phyloP scores from a whole-genome alignment of 768 basidiomycete genomes.

The Collybia mongolica region DNA sequence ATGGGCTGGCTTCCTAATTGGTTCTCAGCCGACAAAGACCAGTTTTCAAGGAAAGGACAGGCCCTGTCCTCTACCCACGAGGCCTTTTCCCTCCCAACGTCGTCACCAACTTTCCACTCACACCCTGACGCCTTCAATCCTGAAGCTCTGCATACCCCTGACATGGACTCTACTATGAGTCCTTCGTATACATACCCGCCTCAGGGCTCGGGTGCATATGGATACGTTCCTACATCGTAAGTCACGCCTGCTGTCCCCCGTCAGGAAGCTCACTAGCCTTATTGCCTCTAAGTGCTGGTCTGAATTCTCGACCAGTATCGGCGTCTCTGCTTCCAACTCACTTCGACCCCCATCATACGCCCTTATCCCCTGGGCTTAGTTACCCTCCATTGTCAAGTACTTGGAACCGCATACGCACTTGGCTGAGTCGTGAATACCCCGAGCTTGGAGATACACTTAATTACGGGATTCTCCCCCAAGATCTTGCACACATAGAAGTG shows the following conservation, averaged over 20 bases:
- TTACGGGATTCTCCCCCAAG: slow-evolving; percentile 79
- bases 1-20: slow-evolving; percentile 79
- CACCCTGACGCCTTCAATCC: slow-evolving; percentile 63
- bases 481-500: slow-evolving; percentile 79
- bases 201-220: slow-evolving; percentile 53
- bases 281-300: slow-evolving; percentile 27
- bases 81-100: slow-evolving; percentile 83
- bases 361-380: slow-evolving; percentile 35
- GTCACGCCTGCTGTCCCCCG: slow-evolving; percentile 15
- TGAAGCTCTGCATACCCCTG: slow-evolving; percentile 49
- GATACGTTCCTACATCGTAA: slow-evolving; percentile 61
- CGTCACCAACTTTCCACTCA: slow-evolving; percentile 54
- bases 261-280: slow-evolving; percentile 12
- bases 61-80: slow-evolving; percentile 80
- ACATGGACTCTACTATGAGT: slow-evolving; percentile 42
- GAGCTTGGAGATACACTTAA: slow-evolving; percentile 96
- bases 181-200: slow-evolving; percentile 81
- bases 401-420: slow-evolving; percentile 81
- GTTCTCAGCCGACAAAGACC: slow-evolving; percentile 51
- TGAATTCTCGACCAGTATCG: slow-evolving; percentile 44
- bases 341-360: slow-evolving; percentile 47
- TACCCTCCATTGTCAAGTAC: slow-evolving; percentile 84
- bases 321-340: slow-evolving; percentile 69
- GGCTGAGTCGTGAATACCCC: slow-evolving; percentile 85
- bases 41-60: slow-evolving; percentile 55